Evolutionary conservation across 176 grass and related monocot genomes (phyloP).

Genomic region (Oryza glumipatula): DNA sequence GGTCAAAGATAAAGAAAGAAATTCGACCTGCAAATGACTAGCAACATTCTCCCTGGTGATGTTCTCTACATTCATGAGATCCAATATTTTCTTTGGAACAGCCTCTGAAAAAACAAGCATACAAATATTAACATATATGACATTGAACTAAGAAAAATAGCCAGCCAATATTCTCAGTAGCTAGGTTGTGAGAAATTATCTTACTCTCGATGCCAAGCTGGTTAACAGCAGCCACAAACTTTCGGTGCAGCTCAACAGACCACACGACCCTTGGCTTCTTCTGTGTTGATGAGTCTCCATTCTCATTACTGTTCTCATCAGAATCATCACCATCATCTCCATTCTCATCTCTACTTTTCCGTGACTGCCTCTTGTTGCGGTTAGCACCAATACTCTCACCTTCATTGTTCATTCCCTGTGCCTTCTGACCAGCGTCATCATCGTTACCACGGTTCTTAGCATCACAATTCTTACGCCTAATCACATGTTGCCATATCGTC

Average conservation of each 20-base stretch:
- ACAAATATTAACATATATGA: neutral
- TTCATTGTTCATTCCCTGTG: slow-evolving; percentile 30
- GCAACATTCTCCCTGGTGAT: slow-evolving; percentile 98
- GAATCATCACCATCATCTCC: slow-evolving; percentile 66
- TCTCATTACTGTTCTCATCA: slow-evolving; percentile 62
- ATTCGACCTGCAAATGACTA: slow-evolving; percentile 82
- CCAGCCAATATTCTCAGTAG: neutral
- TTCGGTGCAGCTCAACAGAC: slow-evolving; percentile 78
- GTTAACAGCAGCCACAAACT: slow-evolving; percentile 88
- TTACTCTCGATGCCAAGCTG: slow-evolving; percentile 94
- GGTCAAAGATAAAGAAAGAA: neutral
- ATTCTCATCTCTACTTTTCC: slow-evolving; percentile 62
- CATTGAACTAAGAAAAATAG: slow-evolving; percentile 13
- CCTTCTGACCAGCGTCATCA: slow-evolving; percentile 50
- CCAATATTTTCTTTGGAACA: slow-evolving; percentile 92
- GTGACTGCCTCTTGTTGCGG: slow-evolving; percentile 41
- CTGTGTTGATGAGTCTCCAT: slow-evolving; percentile 39
- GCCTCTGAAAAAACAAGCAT: slow-evolving; percentile 61
- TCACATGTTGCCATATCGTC: slow-evolving; percentile 90
- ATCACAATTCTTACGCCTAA: slow-evolving; percentile 57
- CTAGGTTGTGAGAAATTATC: slow-evolving; percentile 20
- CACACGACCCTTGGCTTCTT: slow-evolving; percentile 90
- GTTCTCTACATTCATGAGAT: slow-evolving; percentile 85
- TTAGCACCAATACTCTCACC: slow-evolving; percentile 52
- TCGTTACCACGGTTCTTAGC: slow-evolving; percentile 42